These are phyloP conservation scores for Sporodiniella umbellata DNA, from an alignment of 371 early-diverging fungal genomes.

Conservation along the genomic window DNA sequence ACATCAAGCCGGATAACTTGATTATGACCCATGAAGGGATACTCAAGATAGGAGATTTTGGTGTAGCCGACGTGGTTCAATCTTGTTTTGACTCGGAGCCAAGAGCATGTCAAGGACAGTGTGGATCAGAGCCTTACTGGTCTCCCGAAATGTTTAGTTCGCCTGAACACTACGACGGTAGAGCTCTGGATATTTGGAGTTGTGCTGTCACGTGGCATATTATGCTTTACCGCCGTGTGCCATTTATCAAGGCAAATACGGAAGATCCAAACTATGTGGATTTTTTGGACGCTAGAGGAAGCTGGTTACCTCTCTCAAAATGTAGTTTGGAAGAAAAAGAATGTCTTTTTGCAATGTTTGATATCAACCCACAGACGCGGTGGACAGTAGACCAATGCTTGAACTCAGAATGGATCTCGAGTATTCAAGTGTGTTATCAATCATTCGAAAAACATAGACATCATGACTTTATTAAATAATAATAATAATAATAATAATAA, in stretches of 20 bases:
- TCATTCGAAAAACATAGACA: slow-evolving; percentile 20
- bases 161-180: slow-evolving; percentile 61
- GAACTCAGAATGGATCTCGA: slow-evolving; percentile 43
- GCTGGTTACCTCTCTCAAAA: slow-evolving; percentile 57
- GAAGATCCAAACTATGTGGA: slow-evolving; percentile 69
- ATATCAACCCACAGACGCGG: slow-evolving; percentile 39
- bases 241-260: slow-evolving; percentile 45
- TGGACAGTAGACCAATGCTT: slow-evolving; percentile 45
- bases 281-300: slow-evolving; percentile 28
- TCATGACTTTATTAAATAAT: slow-evolving; percentile 5
- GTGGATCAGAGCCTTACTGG: slow-evolving; percentile 88
- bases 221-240: slow-evolving; percentile 73
- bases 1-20: slow-evolving; percentile 90
- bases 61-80: slow-evolving; percentile 89
- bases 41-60: slow-evolving; percentile 97
- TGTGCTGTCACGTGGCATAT: slow-evolving; percentile 81
- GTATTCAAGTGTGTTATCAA: slow-evolving; percentile 33
- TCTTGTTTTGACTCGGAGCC: slow-evolving; percentile 69
- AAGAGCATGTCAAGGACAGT: slow-evolving; percentile 67
- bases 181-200: slow-evolving; percentile 80
- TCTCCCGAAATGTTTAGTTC: slow-evolving; percentile 69
- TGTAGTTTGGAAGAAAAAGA: slow-evolving; percentile 26
- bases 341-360: slow-evolving; percentile 45
- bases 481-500: no score
- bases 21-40: slow-evolving; percentile 74